Conservation (phyloP, 768 basidiomycete genomes). For the Boletellus ananas region DNA sequence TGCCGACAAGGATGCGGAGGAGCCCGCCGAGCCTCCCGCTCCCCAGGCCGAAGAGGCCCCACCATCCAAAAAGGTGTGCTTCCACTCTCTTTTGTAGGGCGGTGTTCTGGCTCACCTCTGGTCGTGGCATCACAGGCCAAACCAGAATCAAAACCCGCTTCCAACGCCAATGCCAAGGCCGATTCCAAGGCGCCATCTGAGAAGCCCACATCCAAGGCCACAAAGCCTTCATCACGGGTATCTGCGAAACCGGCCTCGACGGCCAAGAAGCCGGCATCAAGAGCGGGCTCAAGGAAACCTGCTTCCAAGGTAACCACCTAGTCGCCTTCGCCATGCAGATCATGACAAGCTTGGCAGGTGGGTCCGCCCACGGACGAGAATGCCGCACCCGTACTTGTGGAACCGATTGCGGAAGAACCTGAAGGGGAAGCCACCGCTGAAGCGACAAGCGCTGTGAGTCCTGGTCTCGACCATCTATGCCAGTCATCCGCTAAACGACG, state of each 20-base stretch:
- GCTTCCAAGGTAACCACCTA: slow-evolving; percentile 48
- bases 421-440: slow-evolving; percentile 43
- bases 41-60: slow-evolving; percentile 42
- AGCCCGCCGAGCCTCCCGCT: slow-evolving; percentile 34
- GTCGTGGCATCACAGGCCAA: slow-evolving; percentile 35
- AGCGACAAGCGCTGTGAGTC: slow-evolving; percentile 31
- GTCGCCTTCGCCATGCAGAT: not conserved
- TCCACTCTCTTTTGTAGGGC: not conserved
- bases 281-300: slow-evolving; percentile 60
- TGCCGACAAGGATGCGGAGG: slow-evolving; percentile 39
- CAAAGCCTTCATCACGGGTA: slow-evolving; percentile 38
- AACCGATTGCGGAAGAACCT: slow-evolving; percentile 55
- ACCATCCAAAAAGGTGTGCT: slow-evolving; percentile 61
- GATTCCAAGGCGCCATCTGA: slow-evolving; percentile 32
- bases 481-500: not conserved
- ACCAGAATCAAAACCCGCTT: slow-evolving; percentile 33
- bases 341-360: slow-evolving; percentile 19
- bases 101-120: not conserved
- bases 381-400: slow-evolving; percentile 36
- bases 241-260: slow-evolving; percentile 44
- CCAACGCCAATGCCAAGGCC: slow-evolving; percentile 30
- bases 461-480: not conserved
- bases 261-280: slow-evolving; percentile 51
- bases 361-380: slow-evolving; percentile 37
- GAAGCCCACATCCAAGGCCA: slow-evolving; percentile 42